Percentiles rank a stretch among this genome's conserved stretches.
phyloP scores from a whole-genome alignment of 306 rosid species.

The cucumber (Cucumis sativus) region Cucumber_9930_V3 NC_026661.2:18950501-18951000 shows the following conservation, averaged over 20 bases:
- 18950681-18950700: not conserved
- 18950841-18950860: not conserved
- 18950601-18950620: constrained; percentile 71
- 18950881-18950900: not conserved
- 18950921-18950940: not conserved
- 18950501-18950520: constrained; percentile 77
- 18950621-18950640: not conserved
- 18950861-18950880: not conserved
- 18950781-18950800: not conserved
- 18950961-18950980: constrained; percentile 3
- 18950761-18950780: not conserved
- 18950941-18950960: not conserved
- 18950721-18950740: not conserved
- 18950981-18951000: not conserved
- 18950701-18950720: not conserved
- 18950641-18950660: not conserved
- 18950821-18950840: not conserved
- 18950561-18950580: constrained; percentile 61
- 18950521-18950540: constrained; percentile 88
- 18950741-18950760: not conserved
- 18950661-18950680: not conserved
- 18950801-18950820: not conserved
- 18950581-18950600: constrained; percentile 93
- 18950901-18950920: not conserved
- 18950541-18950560: constrained; percentile 92